These are phyloP conservation scores for Psilocybe sp. DNA, from an alignment of 768 basidiomycete genomes.

Conservation along the genomic window DNA sequence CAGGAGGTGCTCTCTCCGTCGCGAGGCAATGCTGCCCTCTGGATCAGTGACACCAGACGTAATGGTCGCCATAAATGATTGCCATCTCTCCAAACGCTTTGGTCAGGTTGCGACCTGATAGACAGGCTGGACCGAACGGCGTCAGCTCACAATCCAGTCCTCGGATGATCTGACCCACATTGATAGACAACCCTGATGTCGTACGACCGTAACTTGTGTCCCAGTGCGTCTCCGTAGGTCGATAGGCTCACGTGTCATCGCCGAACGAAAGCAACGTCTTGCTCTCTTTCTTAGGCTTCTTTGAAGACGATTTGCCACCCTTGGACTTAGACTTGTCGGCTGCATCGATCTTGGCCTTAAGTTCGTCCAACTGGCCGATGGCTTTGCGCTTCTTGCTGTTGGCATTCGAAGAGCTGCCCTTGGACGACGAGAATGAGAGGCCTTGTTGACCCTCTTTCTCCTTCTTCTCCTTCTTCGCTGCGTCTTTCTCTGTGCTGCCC, in stretches of 20 bases:
- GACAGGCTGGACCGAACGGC: too few species aligned
- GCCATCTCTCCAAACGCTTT: too few species aligned
- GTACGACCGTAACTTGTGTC: neutral
- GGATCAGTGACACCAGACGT: too few species aligned
- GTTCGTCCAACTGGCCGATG: conserved; percentile 28
- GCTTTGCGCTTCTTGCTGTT: conserved; percentile 37
- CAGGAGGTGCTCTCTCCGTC: too few species aligned
- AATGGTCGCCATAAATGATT: too few species aligned
- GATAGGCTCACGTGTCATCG: conserved; percentile 44
- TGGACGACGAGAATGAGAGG: conserved; percentile 46
- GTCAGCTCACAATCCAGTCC: too few species aligned
- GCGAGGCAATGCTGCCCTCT: too few species aligned
- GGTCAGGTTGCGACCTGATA: too few species aligned
- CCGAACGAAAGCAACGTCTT: conserved; percentile 56
- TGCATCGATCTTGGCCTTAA: conserved; percentile 17
- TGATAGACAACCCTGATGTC: neutral
- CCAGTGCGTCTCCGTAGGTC: neutral
- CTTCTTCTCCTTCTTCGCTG: neutral
- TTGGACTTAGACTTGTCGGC: conserved; percentile 14
- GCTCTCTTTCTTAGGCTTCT: conserved; percentile 43
- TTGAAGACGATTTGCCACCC: conserved; percentile 14
- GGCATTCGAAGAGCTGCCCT: conserved; percentile 22
- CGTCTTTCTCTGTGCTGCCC: conserved; percentile 13
- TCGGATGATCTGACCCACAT: too few species aligned
- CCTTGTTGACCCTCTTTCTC: conserved; percentile 18